Evolutionary conservation across 305 asterid species (phyloP), one percentile per base, ranked within the genome.

Genomic region (Plantago rigida): DNA sequence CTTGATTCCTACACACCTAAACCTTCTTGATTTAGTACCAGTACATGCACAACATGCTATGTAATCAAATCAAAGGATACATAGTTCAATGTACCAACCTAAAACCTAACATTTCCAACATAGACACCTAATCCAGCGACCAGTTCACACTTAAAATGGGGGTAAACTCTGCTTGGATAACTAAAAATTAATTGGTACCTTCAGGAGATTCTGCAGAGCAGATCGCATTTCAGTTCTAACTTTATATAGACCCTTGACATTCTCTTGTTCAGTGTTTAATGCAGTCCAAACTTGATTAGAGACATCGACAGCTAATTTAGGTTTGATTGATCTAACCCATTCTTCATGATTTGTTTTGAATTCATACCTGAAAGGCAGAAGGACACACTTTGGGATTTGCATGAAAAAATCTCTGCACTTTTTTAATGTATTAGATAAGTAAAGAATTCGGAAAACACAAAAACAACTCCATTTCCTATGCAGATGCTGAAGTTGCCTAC

Each of bases 301-400:
- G 57, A 79, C 77, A 65, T 76, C 75, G 59, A 81, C 78, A 36
- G 76, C 80, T 59, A 88, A 78, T 75, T 77, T 86, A 58, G 87
- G 88, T 77, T 88, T 87, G 69, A 74, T 83, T 46, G 87, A 77
- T 68, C 72, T 82, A 55, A 83, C 61, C 99, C 99, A 88, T 73
- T 78, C 99, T 74, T 82, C 95, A 64, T 86, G 82, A 84, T 86
- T 82, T 63, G 84, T 82, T 73, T 77, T 86, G 78, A 88, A 92
- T 78, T 88, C 99, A 17, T 82, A 75, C 47, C 99, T 92, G 95
- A 44, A 74, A 73, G 69, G 62, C 34, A 71, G 58, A 69, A 62
- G 62, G 11, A 36, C 53, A 22, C 39, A 56, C 8, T 15, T 44
- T 56, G 26, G 58, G 49, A 47, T 56, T 48, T 51, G 58, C 44